These are phyloP conservation scores for Telfairia occidentalis DNA, from an alignment of 331 rosid species.

Conservation along the genomic window DNA sequence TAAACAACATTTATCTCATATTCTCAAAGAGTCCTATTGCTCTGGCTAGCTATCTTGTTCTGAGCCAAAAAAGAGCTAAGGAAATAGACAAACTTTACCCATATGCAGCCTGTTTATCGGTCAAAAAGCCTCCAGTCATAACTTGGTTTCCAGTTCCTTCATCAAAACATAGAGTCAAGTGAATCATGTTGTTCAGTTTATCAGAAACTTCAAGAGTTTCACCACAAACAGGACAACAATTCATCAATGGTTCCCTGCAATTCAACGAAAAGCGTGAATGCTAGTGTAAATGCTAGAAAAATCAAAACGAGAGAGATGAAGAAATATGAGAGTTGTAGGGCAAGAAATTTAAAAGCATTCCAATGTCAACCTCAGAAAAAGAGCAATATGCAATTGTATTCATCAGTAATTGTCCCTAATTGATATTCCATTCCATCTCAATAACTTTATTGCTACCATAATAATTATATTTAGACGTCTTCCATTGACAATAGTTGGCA, in stretches of 20 bases:
- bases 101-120: constrained; percentile 80
- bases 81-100: constrained; percentile 41
- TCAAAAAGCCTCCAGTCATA: constrained; percentile 95
- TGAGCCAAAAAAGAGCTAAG: neutral
- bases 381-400: neutral
- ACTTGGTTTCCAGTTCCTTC: constrained; percentile 96
- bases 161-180: constrained; percentile 83
- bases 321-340: neutral
- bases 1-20: neutral
- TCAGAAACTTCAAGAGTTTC: constrained; percentile 71
- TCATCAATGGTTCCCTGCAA: constrained; percentile 71
- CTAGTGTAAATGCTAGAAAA: constrained; percentile 5
- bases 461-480: neutral
- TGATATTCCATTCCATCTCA: neutral
- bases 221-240: constrained; percentile 93
- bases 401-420: neutral
- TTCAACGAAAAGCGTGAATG: neutral
- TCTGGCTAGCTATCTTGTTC: neutral
- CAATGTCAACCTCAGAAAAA: neutral
- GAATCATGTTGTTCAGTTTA: constrained; percentile 61
- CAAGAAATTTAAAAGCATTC: neutral
- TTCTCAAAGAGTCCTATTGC: neutral
- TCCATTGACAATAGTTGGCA: neutral
- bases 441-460: neutral
- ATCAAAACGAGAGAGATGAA: neutral